Evolutionary conservation across 164 flowering plant species (phyloP), one percentile per base, ranked within the genome.

Genomic region (Dillenia suffruticosa): DNA sequence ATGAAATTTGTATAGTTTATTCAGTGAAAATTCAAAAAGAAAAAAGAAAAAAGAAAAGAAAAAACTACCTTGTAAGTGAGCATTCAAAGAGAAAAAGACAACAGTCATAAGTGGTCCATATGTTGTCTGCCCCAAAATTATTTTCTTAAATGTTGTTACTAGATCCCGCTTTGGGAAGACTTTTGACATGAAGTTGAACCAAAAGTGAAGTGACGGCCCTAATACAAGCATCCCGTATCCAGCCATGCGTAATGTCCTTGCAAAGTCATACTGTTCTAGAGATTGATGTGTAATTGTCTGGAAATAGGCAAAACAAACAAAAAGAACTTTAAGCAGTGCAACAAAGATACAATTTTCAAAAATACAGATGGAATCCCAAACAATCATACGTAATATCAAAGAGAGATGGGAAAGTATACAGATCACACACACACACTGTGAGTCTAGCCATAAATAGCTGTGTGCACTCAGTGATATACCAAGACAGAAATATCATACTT

Each of bases 171-270:
- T 82, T 2, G 97, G 99, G 47, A 88, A 68, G 63, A 81, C 54
- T 70, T 55, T 83, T n/a, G 99, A 91, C 68, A 91, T 62, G 12
- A 84, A 84, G 62, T 88, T 89, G 80, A 86, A 94, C 97, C 97
- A 94, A 49, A 70, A 72, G 76, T 91, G 97, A 60, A 94, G 71
- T 11, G 97, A 71, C 43, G 99, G 97, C 47, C 97, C 99, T 57
- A 84, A 67, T 65, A 91, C 53, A 19, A 94, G 15, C 82, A 85
- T 17, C 64, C 97, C 99, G 64, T 83, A 94, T 57, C 83, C 84
- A 65, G 79, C 93, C 99, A 94, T 91, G 12, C 97, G 82, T 58
- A 72, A 46, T 8, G 97, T 91, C 74, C 99, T 80, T 59, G 68
- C 62, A 43, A 74, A 63, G 77, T 91, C 97, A 78, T 75, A 83